Percentiles rank a stretch among this genome's conserved stretches.
Conservation (phyloP, 768 basidiomycete species). For the Panaeolus cyanescens region DNA sequence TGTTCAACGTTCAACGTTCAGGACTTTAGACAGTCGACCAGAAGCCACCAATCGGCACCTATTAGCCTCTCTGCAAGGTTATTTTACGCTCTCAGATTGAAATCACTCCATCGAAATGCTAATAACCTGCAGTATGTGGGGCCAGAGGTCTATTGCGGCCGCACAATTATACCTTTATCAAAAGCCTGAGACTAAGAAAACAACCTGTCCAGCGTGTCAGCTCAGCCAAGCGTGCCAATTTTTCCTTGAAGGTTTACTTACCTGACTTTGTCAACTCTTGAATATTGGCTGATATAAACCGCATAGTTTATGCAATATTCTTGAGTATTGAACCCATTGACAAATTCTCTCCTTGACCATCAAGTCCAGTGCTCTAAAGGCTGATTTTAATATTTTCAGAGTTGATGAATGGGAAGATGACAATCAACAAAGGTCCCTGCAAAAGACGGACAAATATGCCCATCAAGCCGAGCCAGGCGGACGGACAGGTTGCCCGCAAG, state of each 20-base stretch:
- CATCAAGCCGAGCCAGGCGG: not conserved
- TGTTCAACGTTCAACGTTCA: no score
- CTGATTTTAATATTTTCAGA: not conserved
- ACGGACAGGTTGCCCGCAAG: not conserved
- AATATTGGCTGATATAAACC: no score
- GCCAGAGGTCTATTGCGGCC: not conserved
- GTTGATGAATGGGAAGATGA: not conserved
- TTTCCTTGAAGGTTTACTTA: not conserved
- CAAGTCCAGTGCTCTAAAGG: not conserved
- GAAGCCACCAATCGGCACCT: no score
- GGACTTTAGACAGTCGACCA: no score
- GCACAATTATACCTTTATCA: not conserved
- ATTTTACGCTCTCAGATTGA: no score
- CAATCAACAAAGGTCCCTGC: not conserved
- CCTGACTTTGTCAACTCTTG: not conserved
- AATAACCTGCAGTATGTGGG: not conserved
- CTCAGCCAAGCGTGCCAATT: not conserved
- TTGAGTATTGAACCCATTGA: no score
- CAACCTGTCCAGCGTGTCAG: not conserved
- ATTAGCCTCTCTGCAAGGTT: no score
- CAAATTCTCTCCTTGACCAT: no score
- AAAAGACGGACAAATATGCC: conserved; percentile 1
- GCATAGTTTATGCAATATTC: no score
- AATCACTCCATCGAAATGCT: no score
- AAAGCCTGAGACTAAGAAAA: not conserved